Evolutionary conservation across 139 green algal species (phyloP), one percentile per base, ranked within the genome.

Genomic region (Chlamydomonas incerta): DNA sequence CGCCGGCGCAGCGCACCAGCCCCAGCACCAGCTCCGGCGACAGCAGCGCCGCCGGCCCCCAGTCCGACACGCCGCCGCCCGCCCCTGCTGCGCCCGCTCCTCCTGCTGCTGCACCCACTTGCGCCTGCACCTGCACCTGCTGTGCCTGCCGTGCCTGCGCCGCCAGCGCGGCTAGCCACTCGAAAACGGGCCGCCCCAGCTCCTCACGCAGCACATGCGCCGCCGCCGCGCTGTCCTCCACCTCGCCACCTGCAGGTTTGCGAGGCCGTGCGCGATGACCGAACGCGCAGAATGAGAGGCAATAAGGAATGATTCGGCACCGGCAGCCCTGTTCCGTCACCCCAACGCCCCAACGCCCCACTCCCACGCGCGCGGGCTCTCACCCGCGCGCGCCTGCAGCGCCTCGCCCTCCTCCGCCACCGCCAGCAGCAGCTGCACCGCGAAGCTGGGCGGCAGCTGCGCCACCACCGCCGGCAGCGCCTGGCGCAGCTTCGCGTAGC

Each of bases 331-430:
- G n/a, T n/a, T n/a, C n/a, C n/a, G n/a, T n/a, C n/a, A n/a, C n/a
- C n/a, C n/a, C n/a, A n/a, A n/a, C n/a, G n/a, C n/a, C n/a, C n/a
- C n/a, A n/a, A n/a, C n/a, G n/a, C n/a, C n/a, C n/a, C n/a, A n/a
- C n/a, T n/a, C n/a, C n/a, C n/a, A n/a, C n/a, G n/a, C n/a, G n/a
- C n/a, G n/a, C 41, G 5, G 41, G 6, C 41, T 50, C 41, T 50
- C 41, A 50, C 41, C 66, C 15, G 66, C 46, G 14, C 66, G 79
- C 18, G 77, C 77, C 31, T 52, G 41, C 41, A 85, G 50, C 21
- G 66, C 65, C 79, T 85, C 79, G 63, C 79, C 65, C 79, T 85
- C 79, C 79, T 85, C 79, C 24, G 47, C 79, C 23, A 85, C 47
- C 3, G 46, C 65, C 23, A 68, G 21, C 2, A 85, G 79, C 66